Evolutionary conservation across 148 eudicot species (phyloP).

Genomic region (Diospyros kaki): DNA sequence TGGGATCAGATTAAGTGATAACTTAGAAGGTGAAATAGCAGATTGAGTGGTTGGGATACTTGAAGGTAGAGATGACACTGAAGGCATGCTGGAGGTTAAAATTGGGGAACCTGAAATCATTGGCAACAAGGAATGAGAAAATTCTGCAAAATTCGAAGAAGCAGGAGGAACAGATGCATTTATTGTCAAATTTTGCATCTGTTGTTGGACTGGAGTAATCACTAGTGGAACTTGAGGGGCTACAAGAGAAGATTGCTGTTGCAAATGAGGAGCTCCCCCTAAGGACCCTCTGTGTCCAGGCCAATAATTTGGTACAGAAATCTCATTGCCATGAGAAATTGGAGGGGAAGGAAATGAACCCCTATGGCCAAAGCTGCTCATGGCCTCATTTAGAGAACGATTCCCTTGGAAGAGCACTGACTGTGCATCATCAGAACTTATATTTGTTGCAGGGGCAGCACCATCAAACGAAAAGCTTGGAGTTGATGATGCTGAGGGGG

Average conservation of each 20-base stretch:
- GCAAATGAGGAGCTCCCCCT: slow-evolving; percentile 27
- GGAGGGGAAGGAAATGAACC: slow-evolving; percentile 34
- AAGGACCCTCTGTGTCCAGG: slow-evolving; percentile 43
- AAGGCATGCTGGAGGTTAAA: slow-evolving; percentile 26
- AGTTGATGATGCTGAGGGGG: slow-evolving; percentile 20
- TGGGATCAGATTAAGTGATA: background rate
- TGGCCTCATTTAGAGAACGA: background rate
- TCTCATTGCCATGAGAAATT: slow-evolving; percentile 28
- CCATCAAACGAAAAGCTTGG: slow-evolving; percentile 19
- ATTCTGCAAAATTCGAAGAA: slow-evolving; percentile 24
- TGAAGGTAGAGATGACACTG: slow-evolving; percentile 17
- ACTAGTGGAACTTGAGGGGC: slow-evolving; percentile 29
- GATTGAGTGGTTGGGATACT: slow-evolving; percentile 28
- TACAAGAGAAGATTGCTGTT: slow-evolving; percentile 30
- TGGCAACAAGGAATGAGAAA: slow-evolving; percentile 29
- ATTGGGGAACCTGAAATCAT: slow-evolving; percentile 27
- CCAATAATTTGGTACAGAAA: slow-evolving; percentile 35
- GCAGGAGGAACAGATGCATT: slow-evolving; percentile 30
- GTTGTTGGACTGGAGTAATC: slow-evolving; percentile 32
- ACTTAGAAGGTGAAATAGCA: slow-evolving; percentile 1
- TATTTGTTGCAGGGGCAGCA: slow-evolving; percentile 5
- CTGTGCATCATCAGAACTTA: background rate
- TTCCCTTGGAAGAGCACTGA: background rate
- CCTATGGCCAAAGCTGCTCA: slow-evolving; percentile 18
- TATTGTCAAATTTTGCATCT: slow-evolving; percentile 26